Evolutionary conservation across 2,329 filamentous ascomycete genomes (phyloP).

Genomic region (Penicillium hordei): DNA sequence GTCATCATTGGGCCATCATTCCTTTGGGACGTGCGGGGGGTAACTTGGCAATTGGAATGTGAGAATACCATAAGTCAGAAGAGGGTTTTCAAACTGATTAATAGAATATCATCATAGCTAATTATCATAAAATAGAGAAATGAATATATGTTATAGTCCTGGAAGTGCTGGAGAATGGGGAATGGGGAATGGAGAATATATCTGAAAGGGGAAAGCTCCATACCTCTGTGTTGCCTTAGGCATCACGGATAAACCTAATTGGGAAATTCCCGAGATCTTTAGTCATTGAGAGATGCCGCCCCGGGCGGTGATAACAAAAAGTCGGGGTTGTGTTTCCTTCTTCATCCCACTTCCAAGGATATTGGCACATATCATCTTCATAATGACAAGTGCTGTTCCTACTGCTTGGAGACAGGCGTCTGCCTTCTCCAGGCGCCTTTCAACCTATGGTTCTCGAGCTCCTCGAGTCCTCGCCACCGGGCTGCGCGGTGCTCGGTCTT

Average conservation of each 20-base stretch:
- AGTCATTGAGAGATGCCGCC: slow-evolving; percentile 13
- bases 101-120: not conserved
- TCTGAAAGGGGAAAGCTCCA: not conserved
- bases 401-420: slow-evolving; percentile 74
- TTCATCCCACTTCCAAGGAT: slow-evolving; percentile 27
- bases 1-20: slow-evolving; percentile 4
- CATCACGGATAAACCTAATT: slow-evolving; percentile 18
- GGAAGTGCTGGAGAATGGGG: no score
- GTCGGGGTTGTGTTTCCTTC: slow-evolving; percentile 16
- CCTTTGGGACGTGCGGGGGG: not conserved
- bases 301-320: slow-evolving; percentile 15
- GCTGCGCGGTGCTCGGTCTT: slow-evolving; percentile 53
- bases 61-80: not conserved
- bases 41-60: not conserved
- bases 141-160: not conserved
- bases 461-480: slow-evolving; percentile 41
- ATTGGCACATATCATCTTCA: slow-evolving; percentile 23
- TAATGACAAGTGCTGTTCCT: slow-evolving; percentile 67
- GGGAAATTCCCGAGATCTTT: slow-evolving; percentile 22
- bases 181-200: no score
- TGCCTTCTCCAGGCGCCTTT: slow-evolving; percentile 54
- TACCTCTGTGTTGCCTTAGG: slow-evolving; percentile 6
- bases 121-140: not conserved
- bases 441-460: slow-evolving; percentile 42
- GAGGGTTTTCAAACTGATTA: not conserved